Conservation (phyloP, 2,329 filamentous ascomycete species). For the Colletotrichum sp. region DNA sequence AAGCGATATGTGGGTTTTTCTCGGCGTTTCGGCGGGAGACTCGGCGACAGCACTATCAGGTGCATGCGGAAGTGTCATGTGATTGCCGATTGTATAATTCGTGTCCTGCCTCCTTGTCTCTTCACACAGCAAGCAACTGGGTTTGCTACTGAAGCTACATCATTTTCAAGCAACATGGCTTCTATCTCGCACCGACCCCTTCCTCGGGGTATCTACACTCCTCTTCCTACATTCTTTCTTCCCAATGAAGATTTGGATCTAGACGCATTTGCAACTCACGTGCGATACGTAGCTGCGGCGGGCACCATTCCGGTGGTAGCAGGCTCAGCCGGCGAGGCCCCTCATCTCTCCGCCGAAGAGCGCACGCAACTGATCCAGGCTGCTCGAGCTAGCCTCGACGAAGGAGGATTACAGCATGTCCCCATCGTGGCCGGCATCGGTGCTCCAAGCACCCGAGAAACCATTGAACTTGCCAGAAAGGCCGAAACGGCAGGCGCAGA, state of each 20-base stretch:
- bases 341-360: neutral
- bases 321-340: neutral
- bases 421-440: neutral
- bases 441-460: neutral
- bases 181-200: neutral
- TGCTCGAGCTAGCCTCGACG: neutral
- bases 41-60: neutral
- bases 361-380: neutral
- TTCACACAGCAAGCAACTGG: neutral
- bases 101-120: rapidly evolving
- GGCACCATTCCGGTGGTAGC: neutral
- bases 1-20: neutral
- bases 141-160: neutral
- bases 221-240: neutral
- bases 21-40: neutral
- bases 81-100: neutral
- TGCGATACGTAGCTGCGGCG: neutral
- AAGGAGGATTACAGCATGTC: neutral
- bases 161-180: neutral
- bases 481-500: neutral
- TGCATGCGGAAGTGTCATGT: neutral
- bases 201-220: neutral
- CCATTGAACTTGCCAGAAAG: neutral
- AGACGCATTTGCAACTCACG: neutral
- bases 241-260: neutral